A percentile compares a stretch with the other conserved stretches of the same genome.
phyloP scores from a whole-genome alignment of 805 yeast species.

The Teunomyces lycoperdinae region DNA sequence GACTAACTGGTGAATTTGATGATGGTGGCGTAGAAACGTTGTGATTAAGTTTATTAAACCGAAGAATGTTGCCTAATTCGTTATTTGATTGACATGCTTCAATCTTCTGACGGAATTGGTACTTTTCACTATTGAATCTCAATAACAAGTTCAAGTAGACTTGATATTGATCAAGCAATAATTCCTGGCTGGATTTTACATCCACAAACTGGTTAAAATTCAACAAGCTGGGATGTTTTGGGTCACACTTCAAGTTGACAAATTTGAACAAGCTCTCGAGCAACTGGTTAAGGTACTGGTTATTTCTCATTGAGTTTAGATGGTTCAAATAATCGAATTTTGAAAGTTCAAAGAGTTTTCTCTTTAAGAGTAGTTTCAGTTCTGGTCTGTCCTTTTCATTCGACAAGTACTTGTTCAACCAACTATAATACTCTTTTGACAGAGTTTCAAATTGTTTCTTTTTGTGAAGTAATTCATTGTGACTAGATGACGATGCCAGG shows the following conservation, averaged over 20 bases:
- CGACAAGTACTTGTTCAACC: constrained; percentile 43
- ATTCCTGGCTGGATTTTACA: constrained; percentile 13
- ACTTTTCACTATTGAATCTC: constrained; percentile 40
- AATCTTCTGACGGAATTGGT: constrained; percentile 39
- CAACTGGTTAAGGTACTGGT: constrained; percentile 39
- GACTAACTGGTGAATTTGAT: neutral
- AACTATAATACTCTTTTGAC: constrained; percentile 42
- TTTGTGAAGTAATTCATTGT: constrained; percentile 21
- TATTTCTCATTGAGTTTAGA: constrained; percentile 34
- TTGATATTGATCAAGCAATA: constrained; percentile 21
- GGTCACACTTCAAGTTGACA: constrained; percentile 17
- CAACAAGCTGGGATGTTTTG: constrained; percentile 11
- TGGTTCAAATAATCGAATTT: constrained; percentile 47
- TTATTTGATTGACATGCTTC: constrained; percentile 39
- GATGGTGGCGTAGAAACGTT: neutral
- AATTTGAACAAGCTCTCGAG: constrained; percentile 37
- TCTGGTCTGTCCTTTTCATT: constrained; percentile 44
- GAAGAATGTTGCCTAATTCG: constrained; percentile 34
- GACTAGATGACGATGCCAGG: constrained; percentile 1
- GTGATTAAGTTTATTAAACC: constrained; percentile 23
- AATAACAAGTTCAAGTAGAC: constrained; percentile 33
- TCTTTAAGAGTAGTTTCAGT: constrained; percentile 33
- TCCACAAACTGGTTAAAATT: constrained; percentile 15
- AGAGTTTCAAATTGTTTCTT: constrained; percentile 37
- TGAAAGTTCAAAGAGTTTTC: constrained; percentile 40